Conservation (phyloP, 73 alveolate genomes). For the Paramecium pentaurelia region DNA sequence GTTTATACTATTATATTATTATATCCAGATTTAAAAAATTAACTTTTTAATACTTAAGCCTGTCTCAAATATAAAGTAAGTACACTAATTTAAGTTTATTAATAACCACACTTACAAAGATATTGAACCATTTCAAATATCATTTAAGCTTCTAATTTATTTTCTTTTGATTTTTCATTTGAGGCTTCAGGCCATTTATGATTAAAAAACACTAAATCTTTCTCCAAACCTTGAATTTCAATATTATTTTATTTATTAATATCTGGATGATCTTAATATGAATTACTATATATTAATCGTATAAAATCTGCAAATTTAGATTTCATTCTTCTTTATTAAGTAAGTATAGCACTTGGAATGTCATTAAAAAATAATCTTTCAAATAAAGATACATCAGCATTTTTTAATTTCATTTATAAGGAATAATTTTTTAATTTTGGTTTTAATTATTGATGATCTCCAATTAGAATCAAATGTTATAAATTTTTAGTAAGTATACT, state of each 20-base stretch:
- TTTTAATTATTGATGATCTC: conserved; percentile 88
- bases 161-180: conserved; percentile 70
- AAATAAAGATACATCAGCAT: conserved; percentile 76
- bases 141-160: conserved; percentile 75
- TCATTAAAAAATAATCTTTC: conserved; percentile 79
- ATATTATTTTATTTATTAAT: conserved; percentile 39
- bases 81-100: conserved; percentile 70
- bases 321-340: conserved; percentile 85
- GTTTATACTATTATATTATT: conserved; percentile 65
- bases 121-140: conserved; percentile 68
- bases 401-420: conserved; percentile 63
- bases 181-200: conserved; percentile 70
- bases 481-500: conserved; percentile 67
- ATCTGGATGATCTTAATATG: conserved; percentile 61
- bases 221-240: conserved; percentile 64
- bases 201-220: conserved; percentile 70
- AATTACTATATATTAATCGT: conserved; percentile 69
- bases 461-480: conserved; percentile 79
- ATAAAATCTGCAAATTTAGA: conserved; percentile 78
- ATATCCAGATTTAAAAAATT: not conserved
- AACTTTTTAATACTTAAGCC: conserved; percentile 61
- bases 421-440: conserved; percentile 71
- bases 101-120: conserved; percentile 64
- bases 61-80: conserved; percentile 80
- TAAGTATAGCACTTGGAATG: conserved; percentile 60